Evolutionary conservation across 768 basidiomycete species (phyloP), one percentile per base, ranked within the genome.

Genomic region (Brasilioporus rufonigricans): DNA sequence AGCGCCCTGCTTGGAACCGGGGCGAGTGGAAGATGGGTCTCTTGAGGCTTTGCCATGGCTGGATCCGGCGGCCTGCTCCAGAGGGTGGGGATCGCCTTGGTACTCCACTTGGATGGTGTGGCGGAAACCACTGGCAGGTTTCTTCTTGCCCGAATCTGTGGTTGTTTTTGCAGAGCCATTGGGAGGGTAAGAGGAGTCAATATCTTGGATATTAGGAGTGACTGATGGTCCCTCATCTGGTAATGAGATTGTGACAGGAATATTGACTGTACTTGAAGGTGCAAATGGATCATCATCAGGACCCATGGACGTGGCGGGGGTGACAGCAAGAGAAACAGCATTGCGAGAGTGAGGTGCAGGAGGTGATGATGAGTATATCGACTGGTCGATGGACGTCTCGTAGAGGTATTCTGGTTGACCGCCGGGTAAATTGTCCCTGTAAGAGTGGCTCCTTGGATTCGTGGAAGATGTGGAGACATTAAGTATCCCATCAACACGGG

Each of bases 21-120:
- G 45, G 23, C 54, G 61, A 38, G 56, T 2, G 40, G 46, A 48
- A 5, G 58, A 48, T 19, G 50, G 1, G 1, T 60, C 64, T 14
- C 58, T 70, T 14, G 61, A 29, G 10, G 57, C 19, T 44, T 60
- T 71, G 47, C 58, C 50, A 29, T 69, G 71, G 29, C 56, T 61
- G 41, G 60, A 53, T 3, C 64, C 48, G 8, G 56, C 41, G 3
- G 44, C 48, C 11, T 43, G 64, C 14, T 67, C 68, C 39, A 57
- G 60, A 6, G 80, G 35, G 4, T 53, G 52, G 29, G 62, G 80
- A 52, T 86, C 86, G 53, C 88, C 89, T 6, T 62, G 55, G 63
- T 98, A 98, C 72, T 99, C 97, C 55, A 98, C 89, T 70, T 98
- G 97, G 44, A 98, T 91, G 11, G 97, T 98, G 71, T 98, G 94